Base-by-base conservation (phyloP, 202 grass and related monocot genomes). In the Carex arenaria region DNA sequence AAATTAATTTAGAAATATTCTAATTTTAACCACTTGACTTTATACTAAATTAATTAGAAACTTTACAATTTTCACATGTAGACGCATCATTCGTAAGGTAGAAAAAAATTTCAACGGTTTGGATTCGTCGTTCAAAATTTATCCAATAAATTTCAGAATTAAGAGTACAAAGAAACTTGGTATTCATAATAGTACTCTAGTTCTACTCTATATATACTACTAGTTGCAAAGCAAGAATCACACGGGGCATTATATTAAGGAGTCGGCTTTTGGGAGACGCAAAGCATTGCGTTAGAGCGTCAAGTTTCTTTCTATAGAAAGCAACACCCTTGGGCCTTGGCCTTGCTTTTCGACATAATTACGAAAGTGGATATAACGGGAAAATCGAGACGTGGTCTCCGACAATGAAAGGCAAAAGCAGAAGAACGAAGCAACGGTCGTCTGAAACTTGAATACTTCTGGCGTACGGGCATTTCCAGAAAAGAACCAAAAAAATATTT, bases 321-420 rank as follows among this genome's bases (percentile, higher is more conserved):
- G 55, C 10, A 80, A 80, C 9, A 23, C 30, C 31, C 56, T 40
- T 34, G 3, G 3, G 3, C 32, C 32, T 34, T 40, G 38, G 38
- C 38, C 38, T 7, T 32, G 23, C 4, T 42, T 61, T 80, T 76
- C 47, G 4, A 80, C 10, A 62, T 61, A 80, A 80, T 80, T 80
- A 80, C 77, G 34, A 80, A 80, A 63, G 20, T 80, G 31, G 77
- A 40, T 43, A 45, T 63, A 80, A 80, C 77, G 77, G 77, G 56
- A 80, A 80, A 80, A 61, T 80, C 17, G 31, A 60, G 30, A 62
- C 12, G 19, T 4, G 49, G 51, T 34, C 42, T 78, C 6, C 7
- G 53, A 79, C 75, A 79, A 12, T 49, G n/a, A 75, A 75, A 75
- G 23, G 14, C 5, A 6, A 36, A 36, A 67, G 63, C 17, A 13